phyloP scores from a whole-genome alignment of 768 basidiomycete species.

The Strobilomyces echinocephalus region DNA sequence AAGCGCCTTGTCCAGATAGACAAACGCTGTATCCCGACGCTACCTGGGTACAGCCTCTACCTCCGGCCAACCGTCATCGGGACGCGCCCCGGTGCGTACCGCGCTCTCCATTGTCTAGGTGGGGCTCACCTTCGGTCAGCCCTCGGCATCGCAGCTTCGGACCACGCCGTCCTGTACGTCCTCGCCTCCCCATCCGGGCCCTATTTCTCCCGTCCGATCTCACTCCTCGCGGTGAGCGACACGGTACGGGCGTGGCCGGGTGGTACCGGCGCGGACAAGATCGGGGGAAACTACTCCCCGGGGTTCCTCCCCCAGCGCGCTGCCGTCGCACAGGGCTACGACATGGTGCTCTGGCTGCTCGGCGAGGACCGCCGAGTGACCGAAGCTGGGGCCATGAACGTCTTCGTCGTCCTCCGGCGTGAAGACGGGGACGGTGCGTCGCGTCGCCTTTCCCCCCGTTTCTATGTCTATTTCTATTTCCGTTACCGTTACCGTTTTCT shows the following conservation, averaged over 20 bases:
- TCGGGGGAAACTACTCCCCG: constrained; percentile 64
- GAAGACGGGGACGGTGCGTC: constrained; percentile 47
- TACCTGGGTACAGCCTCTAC: constrained; percentile 77
- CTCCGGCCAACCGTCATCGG: constrained; percentile 74
- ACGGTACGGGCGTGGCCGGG: constrained; percentile 81
- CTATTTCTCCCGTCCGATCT: constrained; percentile 51
- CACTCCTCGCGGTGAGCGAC: constrained; percentile 60
- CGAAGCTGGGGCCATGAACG: constrained; percentile 77
- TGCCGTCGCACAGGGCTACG: constrained; percentile 65
- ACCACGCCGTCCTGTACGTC: constrained; percentile 80
- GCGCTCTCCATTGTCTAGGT: too few species aligned
- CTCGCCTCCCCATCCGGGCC: constrained; percentile 62
- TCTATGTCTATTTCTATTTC: too few species aligned
- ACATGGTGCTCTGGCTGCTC: constrained; percentile 75
- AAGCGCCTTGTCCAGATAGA: constrained; percentile 70
- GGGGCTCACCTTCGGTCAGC: constrained; percentile 20
- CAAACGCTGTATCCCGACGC: constrained; percentile 77
- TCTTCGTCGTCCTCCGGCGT: constrained; percentile 61
- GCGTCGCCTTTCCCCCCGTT: too few species aligned
- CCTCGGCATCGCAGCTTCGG: constrained; percentile 70
- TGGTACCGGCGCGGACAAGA: constrained; percentile 60
- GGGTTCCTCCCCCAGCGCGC: constrained; percentile 59
- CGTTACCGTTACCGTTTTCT: too few species aligned
- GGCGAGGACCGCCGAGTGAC: constrained; percentile 53
- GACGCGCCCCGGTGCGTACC: constrained; percentile 33